Evolutionary conservation across 108 stramenopile genomes (phyloP).

Genomic region (Skeletonema menzelii): DNA sequence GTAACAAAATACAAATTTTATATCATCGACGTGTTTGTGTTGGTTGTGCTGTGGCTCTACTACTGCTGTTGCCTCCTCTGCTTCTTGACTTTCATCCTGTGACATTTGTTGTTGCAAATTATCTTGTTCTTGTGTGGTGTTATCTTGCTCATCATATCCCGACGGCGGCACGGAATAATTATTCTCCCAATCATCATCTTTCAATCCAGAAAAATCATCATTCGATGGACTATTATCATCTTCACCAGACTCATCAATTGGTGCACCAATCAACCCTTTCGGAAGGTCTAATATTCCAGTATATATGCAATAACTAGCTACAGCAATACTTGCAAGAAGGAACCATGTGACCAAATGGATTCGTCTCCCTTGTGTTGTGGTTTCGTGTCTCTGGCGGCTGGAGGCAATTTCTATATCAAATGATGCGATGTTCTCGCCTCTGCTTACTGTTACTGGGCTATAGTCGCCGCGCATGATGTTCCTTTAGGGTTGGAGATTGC

Average conservation of each 20-base stretch:
- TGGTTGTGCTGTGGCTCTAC: not conserved
- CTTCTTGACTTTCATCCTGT: no score
- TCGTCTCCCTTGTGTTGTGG: not conserved
- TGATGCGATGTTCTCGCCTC: not conserved
- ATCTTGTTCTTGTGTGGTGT: not conserved
- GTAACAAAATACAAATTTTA: constrained; percentile 57
- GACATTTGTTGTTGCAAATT: no score
- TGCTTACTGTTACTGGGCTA: not conserved
- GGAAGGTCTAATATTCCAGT: not conserved
- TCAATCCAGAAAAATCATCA: not conserved
- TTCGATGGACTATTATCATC: not conserved
- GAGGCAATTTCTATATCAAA: not conserved
- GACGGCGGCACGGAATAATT: not conserved
- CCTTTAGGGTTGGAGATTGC: no score
- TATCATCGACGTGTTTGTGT: not conserved
- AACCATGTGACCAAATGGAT: not conserved
- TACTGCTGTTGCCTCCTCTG: not conserved
- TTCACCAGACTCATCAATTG: not conserved
- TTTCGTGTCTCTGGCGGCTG: not conserved
- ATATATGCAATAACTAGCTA: not conserved
- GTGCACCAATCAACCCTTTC: not conserved
- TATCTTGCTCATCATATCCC: not conserved
- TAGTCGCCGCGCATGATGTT: not conserved
- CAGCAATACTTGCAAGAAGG: not conserved
- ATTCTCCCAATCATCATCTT: not conserved